Percentiles rank a stretch among this genome's conserved stretches.
Conservation (phyloP, 192 early-diverging fungal genomes). For the Coemansia sp. region DNA sequence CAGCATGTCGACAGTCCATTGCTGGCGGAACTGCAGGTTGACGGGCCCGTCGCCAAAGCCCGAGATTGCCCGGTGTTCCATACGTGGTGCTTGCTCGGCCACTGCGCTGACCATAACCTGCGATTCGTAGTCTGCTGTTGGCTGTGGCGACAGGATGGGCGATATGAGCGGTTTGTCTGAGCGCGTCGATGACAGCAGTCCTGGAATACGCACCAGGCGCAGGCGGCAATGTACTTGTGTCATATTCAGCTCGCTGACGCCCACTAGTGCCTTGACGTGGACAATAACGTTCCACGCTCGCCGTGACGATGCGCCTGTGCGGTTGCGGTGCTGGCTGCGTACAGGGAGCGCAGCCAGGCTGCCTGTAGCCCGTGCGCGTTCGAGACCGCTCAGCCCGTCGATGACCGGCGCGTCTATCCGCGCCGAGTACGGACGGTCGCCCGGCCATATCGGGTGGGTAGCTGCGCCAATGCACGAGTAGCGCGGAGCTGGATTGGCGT, state of each 20-base stretch:
- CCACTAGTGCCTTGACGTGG: constrained; percentile 25
- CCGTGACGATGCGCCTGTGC: no score
- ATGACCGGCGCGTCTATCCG: constrained; percentile 36
- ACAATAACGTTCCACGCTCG: constrained; percentile 35
- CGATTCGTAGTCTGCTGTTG: neutral
- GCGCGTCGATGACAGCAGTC: constrained; percentile 7
- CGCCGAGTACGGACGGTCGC: constrained; percentile 30
- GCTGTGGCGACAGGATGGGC: constrained; percentile 3
- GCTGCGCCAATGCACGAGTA: constrained; percentile 41
- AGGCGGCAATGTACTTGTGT: constrained; percentile 41
- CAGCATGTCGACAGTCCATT: constrained; percentile 29
- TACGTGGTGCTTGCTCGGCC: constrained; percentile 8
- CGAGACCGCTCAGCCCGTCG: constrained; percentile 24
- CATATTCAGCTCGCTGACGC: constrained; percentile 23
- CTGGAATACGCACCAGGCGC: constrained; percentile 19
- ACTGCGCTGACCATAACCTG: constrained; percentile 13
- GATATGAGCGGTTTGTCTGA: constrained; percentile 5
- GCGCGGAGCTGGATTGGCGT: constrained; percentile 17
- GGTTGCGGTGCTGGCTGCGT: neutral
- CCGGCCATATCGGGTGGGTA: constrained; percentile 36
- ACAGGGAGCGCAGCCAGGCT: constrained; percentile 33
- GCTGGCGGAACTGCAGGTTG: constrained; percentile 34
- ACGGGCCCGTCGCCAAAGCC: constrained; percentile 40
- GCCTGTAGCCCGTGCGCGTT: constrained; percentile 21
- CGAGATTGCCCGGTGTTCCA: constrained; percentile 9